phyloP scores from a whole-genome alignment of 164 flowering plant genomes.

The Chloranthus sessilifolius region DNA sequence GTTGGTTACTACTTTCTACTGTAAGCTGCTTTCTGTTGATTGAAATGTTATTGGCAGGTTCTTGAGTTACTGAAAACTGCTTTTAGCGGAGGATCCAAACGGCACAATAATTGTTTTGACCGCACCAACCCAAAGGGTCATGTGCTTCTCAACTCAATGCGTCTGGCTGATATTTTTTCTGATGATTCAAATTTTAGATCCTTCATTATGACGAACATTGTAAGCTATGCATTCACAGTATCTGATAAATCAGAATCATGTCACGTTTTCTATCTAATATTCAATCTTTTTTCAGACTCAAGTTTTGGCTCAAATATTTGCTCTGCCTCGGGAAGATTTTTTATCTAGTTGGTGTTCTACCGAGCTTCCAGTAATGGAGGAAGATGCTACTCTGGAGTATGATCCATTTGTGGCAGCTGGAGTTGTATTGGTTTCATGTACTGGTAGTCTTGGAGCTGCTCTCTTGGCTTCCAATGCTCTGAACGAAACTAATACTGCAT shows the following conservation, averaged over 20 bases:
- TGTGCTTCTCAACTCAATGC: slow-evolving; percentile 87
- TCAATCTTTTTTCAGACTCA: slow-evolving; percentile 51
- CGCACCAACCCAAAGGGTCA: slow-evolving; percentile 59
- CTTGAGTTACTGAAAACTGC: slow-evolving; percentile 65
- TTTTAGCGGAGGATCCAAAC: slow-evolving; percentile 34
- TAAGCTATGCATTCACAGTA: slow-evolving; percentile 32
- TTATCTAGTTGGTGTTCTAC: slow-evolving; percentile 84
- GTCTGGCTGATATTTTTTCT: slow-evolving; percentile 84
- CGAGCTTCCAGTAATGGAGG: slow-evolving; percentile 53
- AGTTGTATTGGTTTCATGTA: slow-evolving; percentile 37
- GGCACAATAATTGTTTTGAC: slow-evolving; percentile 18
- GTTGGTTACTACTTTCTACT: not conserved
- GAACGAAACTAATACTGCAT: slow-evolving; percentile 31
- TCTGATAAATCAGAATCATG: slow-evolving; percentile 1
- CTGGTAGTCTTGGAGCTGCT: slow-evolving; percentile 10
- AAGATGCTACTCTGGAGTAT: slow-evolving; percentile 76
- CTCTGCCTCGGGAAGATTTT: slow-evolving; percentile 75
- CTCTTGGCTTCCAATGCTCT: slow-evolving; percentile 17
- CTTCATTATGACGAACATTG: slow-evolving; percentile 63
- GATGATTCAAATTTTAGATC: slow-evolving; percentile 97
- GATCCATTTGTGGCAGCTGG: slow-evolving; percentile 71
- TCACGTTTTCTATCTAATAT: not conserved
- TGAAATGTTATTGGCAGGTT: slow-evolving; percentile 42
- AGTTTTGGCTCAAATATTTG: slow-evolving; percentile 66
- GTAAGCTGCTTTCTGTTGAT: slow-evolving; percentile 7